Conservation (phyloP, 352 stramenopile genomes). For the Phytophthora sansomeana region DNA sequence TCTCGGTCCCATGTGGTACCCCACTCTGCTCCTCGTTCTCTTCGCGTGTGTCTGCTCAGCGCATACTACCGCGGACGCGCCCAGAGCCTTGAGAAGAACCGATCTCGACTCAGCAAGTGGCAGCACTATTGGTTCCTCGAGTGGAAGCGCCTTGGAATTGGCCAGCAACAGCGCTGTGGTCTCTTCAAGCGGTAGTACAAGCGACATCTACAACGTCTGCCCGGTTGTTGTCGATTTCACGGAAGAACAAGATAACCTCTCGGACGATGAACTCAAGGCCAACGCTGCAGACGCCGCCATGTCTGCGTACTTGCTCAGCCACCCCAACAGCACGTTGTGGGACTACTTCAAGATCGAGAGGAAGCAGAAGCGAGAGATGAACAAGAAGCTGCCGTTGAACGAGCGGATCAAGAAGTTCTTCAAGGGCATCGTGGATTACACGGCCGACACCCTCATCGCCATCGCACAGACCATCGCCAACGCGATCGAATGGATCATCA, state of each 20-base stretch:
- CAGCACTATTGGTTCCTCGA: too few species aligned
- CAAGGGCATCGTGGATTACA: conserved; percentile 9
- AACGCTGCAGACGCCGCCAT: conserved; percentile 17
- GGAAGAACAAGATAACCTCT: conserved; percentile 27
- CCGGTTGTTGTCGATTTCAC: conserved; percentile 28
- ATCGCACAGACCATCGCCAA: conserved; percentile 14
- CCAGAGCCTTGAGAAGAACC: not conserved
- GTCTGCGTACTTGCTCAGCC: conserved; percentile 25
- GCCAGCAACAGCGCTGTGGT: not conserved
- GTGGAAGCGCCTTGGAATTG: not conserved
- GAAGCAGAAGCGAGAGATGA: conserved; percentile 22
- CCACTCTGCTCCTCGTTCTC: conserved; percentile 20
- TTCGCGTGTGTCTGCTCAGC: conserved; percentile 23
- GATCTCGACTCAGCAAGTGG: not conserved
- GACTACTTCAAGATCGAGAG: conserved; percentile 33
- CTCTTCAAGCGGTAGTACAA: conserved; percentile 13
- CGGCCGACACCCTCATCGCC: conserved; percentile 15
- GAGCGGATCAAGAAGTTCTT: conserved; percentile 13
- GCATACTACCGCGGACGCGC: conserved; percentile 1
- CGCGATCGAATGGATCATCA: conserved; percentile 23
- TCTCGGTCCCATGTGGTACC: conserved; percentile 29
- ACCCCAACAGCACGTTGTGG: conserved; percentile 32
- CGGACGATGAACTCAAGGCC: conserved; percentile 8
- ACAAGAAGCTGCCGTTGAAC: conserved; percentile 8
- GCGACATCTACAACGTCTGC: conserved; percentile 37